Base-by-base conservation (phyloP, 202 grass and related monocot species). In the Carex sylvatica region DNA sequence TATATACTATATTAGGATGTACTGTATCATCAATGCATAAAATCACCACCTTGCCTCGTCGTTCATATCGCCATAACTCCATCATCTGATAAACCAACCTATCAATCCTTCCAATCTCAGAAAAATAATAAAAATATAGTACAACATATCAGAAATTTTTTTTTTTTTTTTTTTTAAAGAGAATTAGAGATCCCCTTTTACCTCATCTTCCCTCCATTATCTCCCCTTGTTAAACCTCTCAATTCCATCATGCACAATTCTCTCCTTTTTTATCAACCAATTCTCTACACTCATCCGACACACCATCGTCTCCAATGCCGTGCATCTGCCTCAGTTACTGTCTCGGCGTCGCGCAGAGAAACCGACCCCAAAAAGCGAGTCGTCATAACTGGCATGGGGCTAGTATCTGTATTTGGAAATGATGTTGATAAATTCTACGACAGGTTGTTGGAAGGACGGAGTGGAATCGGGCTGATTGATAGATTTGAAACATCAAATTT, bases 391-490 rank as follows among this genome's bases (percentile, higher is more conserved):
- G 87, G 87, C 13, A 87, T 85, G 82, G 90, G 84, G 6, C 16
- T 89, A 63, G 87, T 86, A n/a, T 92, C 90, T 15, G 87, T 92
- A 31, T 92, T 92, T 42, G 84, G 87, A 79, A 91, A 82, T 65
- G 85, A 92, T 4, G 85, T 85, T n/a, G 85, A 87, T 26, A 47
- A 23, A 1, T 92, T 55, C 84, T 89, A 89, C 52, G 36, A 81
- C 52, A 82, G 55, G 65, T 86, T 92, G 35, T 77, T 92, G 28
- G 60, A 82, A 59, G 87, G 87, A 6, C 52, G 87, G 83, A 85
- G 87, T 53, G 85, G 85, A 6, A 71, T 92, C 15, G 73, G 74
- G 49, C 51, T 78, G 8, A 89, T 92, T 18, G 79, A 89, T 64
- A 68, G 74, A 38, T 87, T 89, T 60, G 85, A 89, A 6, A 49